These are phyloP conservation scores for Eutrema salsugineum DNA, from an alignment of 441 rosid genomes.

Conservation along the genomic window DNA sequence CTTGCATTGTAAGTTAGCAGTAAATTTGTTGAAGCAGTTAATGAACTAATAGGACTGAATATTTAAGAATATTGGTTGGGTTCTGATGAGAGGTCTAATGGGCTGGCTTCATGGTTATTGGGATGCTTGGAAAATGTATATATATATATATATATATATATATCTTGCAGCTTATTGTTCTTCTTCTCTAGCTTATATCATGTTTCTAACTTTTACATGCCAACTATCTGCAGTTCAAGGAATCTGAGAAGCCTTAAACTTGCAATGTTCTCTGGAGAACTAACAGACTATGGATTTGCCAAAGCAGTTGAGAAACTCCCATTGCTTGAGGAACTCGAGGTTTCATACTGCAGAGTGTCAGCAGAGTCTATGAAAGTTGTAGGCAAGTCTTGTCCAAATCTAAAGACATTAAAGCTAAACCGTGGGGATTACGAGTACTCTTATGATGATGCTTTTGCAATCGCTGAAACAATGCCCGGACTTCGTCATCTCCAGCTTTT, in stretches of 20 bases:
- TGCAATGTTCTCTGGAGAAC: constrained; percentile 9
- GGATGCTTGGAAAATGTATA: too few species aligned
- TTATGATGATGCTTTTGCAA: constrained; percentile 47
- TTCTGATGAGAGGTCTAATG: too few species aligned
- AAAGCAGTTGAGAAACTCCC: constrained; percentile 41
- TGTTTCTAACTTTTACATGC: background rate
- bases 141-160: too few species aligned
- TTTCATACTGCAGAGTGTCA: constrained; percentile 35
- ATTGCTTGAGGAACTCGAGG: constrained; percentile 51
- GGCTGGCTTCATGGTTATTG: too few species aligned
- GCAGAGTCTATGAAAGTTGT: constrained; percentile 29
- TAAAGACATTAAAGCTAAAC: constrained; percentile 50
- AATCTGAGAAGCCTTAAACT: constrained; percentile 44
- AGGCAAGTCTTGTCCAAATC: constrained; percentile 46
- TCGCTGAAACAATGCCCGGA: constrained; percentile 51
- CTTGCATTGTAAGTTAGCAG: too few species aligned
- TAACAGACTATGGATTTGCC: constrained; percentile 40
- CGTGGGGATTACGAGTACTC: constrained; percentile 16
- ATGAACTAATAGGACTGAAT: too few species aligned
- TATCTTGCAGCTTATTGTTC: background rate
- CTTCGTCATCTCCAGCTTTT: constrained; percentile 53
- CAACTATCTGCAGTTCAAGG: constrained; percentile 34
- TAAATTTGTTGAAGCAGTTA: too few species aligned
- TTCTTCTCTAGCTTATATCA: background rate
- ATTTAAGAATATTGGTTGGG: too few species aligned